Base-by-base conservation (phyloP, 179 eudicot species). In the Nepenthes alata region DNA sequence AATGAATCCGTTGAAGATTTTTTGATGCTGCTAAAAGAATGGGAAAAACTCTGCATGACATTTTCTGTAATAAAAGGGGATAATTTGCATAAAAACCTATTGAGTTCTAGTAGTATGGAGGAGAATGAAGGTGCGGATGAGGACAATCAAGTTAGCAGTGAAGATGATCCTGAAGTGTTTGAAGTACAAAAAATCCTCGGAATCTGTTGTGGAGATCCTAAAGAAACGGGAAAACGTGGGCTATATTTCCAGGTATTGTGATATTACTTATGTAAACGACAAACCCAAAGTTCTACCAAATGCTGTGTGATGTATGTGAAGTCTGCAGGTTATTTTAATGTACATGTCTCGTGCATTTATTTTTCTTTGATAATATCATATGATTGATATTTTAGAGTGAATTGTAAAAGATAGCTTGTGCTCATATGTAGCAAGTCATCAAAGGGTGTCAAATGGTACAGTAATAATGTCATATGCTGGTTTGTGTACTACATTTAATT, bases 1-100 rank as follows among this genome's bases (percentile, higher is more conserved):
- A 87, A 90, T 65, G 96, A 87, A 72, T 13, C 75, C n/a, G 97
- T 89, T 0, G 96, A 80, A 35, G 86, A 90, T 58, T 94, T 90
- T 55, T 60, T 94, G 52, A 1, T 39, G 8, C 63, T 94, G 44
- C 9, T 94, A 4, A 82, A 70, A 57, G 89, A 83, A 68, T 94
- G 99, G 99, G 67, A 76, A 36, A 80, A 76, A 64, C 73, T 90
- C 0, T 85, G 96, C 58, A 66, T 50, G 2, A 66, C 75, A 3
- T 77, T 59, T 69, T 58, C 63, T 0, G 66, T 81, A 56, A 54
- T 70, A 35, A 44, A 61, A 50, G 69, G 75, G 35, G 58, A 53
- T 0, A 50, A 64, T 5, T 69, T 66, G 10, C 38, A 0, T 57
- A 75, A 13, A 35, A 63, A 44, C 14, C 35, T 7, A 38, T 69